Conservation (phyloP, 176 grass and related monocot genomes). For the Oropetium thomaeum region DNA sequence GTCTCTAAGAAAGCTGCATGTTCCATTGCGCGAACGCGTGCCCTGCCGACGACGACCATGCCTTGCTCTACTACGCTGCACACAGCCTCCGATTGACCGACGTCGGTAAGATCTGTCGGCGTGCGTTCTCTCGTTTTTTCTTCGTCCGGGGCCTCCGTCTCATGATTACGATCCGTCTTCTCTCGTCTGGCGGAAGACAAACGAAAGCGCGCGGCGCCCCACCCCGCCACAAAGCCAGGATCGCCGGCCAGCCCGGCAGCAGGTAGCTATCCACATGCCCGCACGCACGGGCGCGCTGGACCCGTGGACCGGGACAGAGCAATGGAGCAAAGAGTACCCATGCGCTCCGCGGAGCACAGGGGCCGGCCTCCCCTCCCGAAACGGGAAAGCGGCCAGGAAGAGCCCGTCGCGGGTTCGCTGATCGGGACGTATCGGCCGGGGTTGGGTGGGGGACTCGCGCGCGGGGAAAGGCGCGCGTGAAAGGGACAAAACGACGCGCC, state of each 20-base stretch:
- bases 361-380: background rate
- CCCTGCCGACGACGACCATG: background rate
- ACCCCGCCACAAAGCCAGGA: slow-evolving; percentile 20
- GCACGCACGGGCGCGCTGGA: background rate
- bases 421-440: slow-evolving; percentile 27
- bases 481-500: slow-evolving; percentile 45
- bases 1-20: background rate
- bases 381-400: slow-evolving; percentile 18
- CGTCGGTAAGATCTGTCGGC: slow-evolving; percentile 42
- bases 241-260: background rate
- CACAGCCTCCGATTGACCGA: background rate
- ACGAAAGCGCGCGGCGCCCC: background rate
- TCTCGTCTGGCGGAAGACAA: background rate
- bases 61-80: background rate
- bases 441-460: no score
- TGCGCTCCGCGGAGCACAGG: background rate
- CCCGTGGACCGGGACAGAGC: background rate
- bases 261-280: slow-evolving; percentile 27
- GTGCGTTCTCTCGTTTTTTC: slow-evolving; percentile 10
- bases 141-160: background rate
- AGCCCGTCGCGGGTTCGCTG: background rate
- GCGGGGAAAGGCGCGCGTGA: slow-evolving; percentile 27
- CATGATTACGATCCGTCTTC: slow-evolving; percentile 33
- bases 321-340: background rate
- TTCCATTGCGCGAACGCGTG: background rate